Evolutionary conservation across 441 rosid species (phyloP).

Genomic region (Bruguiera hainesii): DNA sequence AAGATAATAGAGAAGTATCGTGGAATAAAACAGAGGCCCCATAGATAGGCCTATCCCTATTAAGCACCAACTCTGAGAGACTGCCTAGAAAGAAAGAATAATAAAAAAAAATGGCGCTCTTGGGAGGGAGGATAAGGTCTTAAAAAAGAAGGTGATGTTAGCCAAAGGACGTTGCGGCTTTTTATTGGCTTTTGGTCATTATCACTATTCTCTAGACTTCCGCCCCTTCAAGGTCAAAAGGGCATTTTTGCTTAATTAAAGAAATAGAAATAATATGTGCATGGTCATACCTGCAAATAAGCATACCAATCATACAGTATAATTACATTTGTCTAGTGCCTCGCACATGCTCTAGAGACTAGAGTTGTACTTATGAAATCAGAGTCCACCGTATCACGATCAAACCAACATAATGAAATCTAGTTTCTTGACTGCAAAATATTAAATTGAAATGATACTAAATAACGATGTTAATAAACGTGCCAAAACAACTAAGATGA

Average conservation of each 20-base stretch:
- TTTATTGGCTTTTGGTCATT: slow-evolving; percentile 1
- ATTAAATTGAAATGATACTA: too few species aligned
- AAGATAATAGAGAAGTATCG: background rate
- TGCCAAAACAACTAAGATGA: too few species aligned
- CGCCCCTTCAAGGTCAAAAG: too few species aligned
- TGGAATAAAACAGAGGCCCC: background rate
- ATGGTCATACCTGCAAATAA: background rate
- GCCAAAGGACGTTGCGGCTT: background rate
- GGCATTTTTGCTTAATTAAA: too few species aligned
- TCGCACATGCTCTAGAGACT: background rate
- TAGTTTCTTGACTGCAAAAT: too few species aligned
- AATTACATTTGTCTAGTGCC: background rate
- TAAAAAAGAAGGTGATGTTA: slow-evolving; percentile 18
- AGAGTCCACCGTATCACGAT: too few species aligned
- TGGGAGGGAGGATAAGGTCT: slow-evolving; percentile 20
- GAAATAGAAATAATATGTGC: background rate
- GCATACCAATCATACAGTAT: too few species aligned
- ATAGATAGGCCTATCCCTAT: background rate
- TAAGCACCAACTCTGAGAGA: background rate
- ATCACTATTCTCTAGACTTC: background rate
- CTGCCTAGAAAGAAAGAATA: background rate
- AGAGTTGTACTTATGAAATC: background rate
- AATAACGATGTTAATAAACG: too few species aligned
- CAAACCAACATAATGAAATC: too few species aligned
- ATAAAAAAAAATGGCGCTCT: too few species aligned